Conservation (phyloP, 768 basidiomycete genomes). For the Hydnum rufescens region DNA sequence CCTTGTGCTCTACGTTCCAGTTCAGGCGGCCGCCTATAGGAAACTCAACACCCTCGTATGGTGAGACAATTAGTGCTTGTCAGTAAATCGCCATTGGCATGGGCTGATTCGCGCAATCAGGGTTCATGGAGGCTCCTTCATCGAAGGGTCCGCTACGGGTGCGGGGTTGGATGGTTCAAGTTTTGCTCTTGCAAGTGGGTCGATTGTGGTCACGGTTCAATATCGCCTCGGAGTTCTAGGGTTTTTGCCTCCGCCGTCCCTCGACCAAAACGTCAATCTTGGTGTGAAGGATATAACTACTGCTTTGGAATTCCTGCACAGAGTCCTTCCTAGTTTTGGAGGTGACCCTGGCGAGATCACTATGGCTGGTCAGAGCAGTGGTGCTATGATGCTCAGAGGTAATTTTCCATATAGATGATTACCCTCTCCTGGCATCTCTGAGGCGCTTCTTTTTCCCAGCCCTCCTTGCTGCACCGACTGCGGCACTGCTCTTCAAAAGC, state of each 20-base stretch:
- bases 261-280: constrained; percentile 43
- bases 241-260: constrained; percentile 36
- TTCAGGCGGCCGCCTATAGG: not conserved
- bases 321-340: constrained; percentile 38
- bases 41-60: not conserved
- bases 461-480: constrained; percentile 52
- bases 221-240: constrained; percentile 71
- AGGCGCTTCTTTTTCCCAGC: constrained; percentile 17
- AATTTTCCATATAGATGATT: constrained; percentile 2
- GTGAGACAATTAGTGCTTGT: not conserved
- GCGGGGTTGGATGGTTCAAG: constrained; percentile 61
- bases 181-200: constrained; percentile 46
- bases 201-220: constrained; percentile 66
- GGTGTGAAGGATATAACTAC: constrained; percentile 50
- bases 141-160: constrained; percentile 45
- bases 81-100: no score
- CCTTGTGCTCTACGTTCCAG: constrained; percentile 52
- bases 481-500: constrained; percentile 47
- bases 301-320: constrained; percentile 41
- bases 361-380: constrained; percentile 66
- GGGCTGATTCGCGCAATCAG: constrained; percentile 21
- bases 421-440: not conserved
- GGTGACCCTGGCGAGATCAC: constrained; percentile 48
- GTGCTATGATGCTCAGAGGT: constrained; percentile 52
- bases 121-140: constrained; percentile 78